Evolutionary conservation across 2,329 filamentous ascomycete species (phyloP).

Genomic region (Knufia fluminis): DNA sequence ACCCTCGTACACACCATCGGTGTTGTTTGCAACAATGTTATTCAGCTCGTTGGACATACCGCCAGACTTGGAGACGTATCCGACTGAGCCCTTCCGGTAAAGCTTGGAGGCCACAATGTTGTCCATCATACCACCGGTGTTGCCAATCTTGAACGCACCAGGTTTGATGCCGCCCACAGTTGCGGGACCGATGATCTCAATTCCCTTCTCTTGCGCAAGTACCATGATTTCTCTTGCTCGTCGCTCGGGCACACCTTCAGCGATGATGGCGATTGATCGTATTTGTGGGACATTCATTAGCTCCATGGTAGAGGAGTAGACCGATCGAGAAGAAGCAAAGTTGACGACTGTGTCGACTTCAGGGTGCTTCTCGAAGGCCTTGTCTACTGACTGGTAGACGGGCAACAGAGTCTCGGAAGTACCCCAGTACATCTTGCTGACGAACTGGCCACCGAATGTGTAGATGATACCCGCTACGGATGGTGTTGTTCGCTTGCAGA

Average conservation of each 20-base stretch:
- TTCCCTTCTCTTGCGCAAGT: conserved; percentile 93
- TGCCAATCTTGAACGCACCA: conserved; percentile 98
- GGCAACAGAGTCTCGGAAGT: conserved; percentile 97
- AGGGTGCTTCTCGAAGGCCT: conserved; percentile 91
- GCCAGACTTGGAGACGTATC: conserved; percentile 99
- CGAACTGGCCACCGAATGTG: conserved; percentile 98
- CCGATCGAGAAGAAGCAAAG: conserved; percentile 97
- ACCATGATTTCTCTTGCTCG: conserved; percentile 97
- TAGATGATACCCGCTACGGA: conserved; percentile 99
- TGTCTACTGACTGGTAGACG: conserved; percentile 88
- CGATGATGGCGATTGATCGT: conserved; percentile 98
- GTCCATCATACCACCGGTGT: conserved; percentile 99
- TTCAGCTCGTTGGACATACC: conserved; percentile 99
- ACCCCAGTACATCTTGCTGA: conserved; percentile 99
- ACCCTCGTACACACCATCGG: conserved; percentile 97
- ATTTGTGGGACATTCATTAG: conserved; percentile 95
- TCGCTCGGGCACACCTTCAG: conserved; percentile 96
- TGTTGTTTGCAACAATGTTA: conserved; percentile 96
- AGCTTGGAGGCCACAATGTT: conserved; percentile 99
- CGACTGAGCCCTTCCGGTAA: conserved; percentile 97
- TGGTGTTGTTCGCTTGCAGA: conserved; percentile 95
- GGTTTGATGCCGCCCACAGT: conserved; percentile 99
- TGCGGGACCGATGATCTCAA: conserved; percentile 96
- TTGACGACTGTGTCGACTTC: conserved; percentile 98
- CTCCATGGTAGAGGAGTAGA: conserved; percentile 98